A percentile compares a stretch with the other conserved stretches of the same genome.
Evolutionary conservation across 1,284 basidiomycete species (phyloP).

Genomic region (Pascua guehoae): DNA sequence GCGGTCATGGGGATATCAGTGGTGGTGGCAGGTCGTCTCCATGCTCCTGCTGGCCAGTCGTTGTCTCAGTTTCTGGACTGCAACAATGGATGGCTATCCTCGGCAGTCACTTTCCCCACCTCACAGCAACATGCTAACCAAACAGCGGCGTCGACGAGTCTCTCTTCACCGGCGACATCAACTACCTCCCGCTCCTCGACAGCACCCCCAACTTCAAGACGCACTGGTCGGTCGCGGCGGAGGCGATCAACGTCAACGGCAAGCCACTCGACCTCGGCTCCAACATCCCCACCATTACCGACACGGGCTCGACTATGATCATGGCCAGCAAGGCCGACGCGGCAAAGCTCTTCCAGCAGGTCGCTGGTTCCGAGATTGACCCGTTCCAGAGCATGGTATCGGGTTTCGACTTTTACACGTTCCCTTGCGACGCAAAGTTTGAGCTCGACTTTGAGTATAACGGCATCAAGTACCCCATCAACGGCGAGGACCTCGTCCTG

Average conservation of each 20-base stretch:
- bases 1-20: neutral
- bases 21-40: too few species aligned
- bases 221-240: neutral
- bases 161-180: slow-evolving; percentile 69
- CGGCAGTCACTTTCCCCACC: too few species aligned
- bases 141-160: slow-evolving; percentile 52
- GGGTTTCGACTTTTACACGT: neutral
- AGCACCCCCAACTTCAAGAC: neutral
- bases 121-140: too few species aligned
- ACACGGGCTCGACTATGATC: neutral
- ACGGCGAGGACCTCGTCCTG: too few species aligned
- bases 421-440: neutral
- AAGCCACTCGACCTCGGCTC: neutral
- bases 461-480: too few species aligned
- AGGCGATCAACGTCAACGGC: neutral
- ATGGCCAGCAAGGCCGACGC: neutral
- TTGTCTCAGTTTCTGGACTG: too few species aligned
- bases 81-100: too few species aligned
- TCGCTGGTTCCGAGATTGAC: too few species aligned
- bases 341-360: too few species aligned
- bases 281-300: neutral
- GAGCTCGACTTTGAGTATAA: too few species aligned
- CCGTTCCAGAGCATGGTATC: too few species aligned
- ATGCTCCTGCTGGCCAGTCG: too few species aligned
- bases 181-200: slow-evolving; percentile 54